Evolutionary conservation across 2,329 filamentous ascomycete species (phyloP).

Genomic region (Coleophoma eucalyptorum): DNA sequence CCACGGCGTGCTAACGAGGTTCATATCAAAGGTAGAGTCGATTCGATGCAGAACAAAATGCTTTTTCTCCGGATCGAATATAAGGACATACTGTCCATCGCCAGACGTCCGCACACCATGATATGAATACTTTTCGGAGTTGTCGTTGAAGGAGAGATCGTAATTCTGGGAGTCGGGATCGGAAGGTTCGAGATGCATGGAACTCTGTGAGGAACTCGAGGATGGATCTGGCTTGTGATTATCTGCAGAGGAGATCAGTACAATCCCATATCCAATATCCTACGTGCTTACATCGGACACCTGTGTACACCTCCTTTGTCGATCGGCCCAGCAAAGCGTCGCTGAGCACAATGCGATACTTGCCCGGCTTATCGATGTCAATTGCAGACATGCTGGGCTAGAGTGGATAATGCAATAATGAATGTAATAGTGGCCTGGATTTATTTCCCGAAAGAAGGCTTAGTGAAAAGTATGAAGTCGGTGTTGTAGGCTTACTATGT

Average conservation of each 20-base stretch:
- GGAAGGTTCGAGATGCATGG: constrained; percentile 48
- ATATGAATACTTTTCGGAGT: constrained; percentile 55
- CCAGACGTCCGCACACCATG: constrained; percentile 54
- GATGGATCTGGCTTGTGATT: constrained; percentile 57
- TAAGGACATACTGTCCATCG: constrained; percentile 59
- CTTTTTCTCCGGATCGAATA: constrained; percentile 72
- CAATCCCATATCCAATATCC: not conserved
- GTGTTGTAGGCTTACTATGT: not conserved
- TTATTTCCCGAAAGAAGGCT: too few relatives aligned
- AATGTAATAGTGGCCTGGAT: too few relatives aligned
- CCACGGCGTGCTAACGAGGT: constrained; percentile 66
- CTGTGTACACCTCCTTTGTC: constrained; percentile 55
- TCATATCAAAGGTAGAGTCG: constrained; percentile 83
- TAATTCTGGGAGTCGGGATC: constrained; percentile 31
- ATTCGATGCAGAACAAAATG: constrained; percentile 80
- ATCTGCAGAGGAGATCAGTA: constrained; percentile 36
- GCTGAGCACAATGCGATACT: constrained; percentile 61
- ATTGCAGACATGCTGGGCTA: constrained; percentile 28
- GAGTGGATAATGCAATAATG: too few relatives aligned
- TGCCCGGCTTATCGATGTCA: constrained; percentile 56
- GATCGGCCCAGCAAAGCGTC: constrained; percentile 55
- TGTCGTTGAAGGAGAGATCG: constrained; percentile 48
- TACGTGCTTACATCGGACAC: constrained; percentile 50
- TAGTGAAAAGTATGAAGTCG: not conserved
- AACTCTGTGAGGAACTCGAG: constrained; percentile 36